Conservation (phyloP, 2,329 filamentous ascomycete genomes). For the Aspergillus awamori region DNA sequence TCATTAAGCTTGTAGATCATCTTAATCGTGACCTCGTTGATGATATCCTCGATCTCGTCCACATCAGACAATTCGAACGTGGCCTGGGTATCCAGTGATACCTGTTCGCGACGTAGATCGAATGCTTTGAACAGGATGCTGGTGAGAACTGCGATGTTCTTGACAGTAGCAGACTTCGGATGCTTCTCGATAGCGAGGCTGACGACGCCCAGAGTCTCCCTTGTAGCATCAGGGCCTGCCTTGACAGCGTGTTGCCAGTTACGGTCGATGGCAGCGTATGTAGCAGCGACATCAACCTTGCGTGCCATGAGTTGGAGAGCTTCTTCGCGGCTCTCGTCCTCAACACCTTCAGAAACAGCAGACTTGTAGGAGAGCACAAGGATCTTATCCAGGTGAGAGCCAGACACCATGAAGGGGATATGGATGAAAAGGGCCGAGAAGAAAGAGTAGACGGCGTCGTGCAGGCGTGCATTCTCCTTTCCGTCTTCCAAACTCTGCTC, state of each 20-base stretch:
- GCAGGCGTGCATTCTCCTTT: slow-evolving; percentile 64
- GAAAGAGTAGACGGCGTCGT: slow-evolving; percentile 81
- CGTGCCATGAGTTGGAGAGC: slow-evolving; percentile 76
- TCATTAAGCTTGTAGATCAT: slow-evolving; percentile 98
- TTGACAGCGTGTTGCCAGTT: slow-evolving; percentile 70
- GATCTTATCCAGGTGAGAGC: slow-evolving; percentile 70
- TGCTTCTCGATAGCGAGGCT: slow-evolving; percentile 74
- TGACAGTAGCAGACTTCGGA: slow-evolving; percentile 75
- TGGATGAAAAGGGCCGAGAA: slow-evolving; percentile 78
- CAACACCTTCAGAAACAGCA: slow-evolving; percentile 63
- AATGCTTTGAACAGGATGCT: slow-evolving; percentile 60
- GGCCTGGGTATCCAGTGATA: slow-evolving; percentile 30
- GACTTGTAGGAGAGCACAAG: slow-evolving; percentile 73
- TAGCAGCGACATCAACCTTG: slow-evolving; percentile 74
- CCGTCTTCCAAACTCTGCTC: slow-evolving; percentile 61
- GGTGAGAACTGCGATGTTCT: slow-evolving; percentile 71
- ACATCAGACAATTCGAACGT: slow-evolving; percentile 53
- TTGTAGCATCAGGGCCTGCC: slow-evolving; percentile 65
- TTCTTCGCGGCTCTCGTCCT: slow-evolving; percentile 65
- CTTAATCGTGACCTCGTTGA: slow-evolving; percentile 75
- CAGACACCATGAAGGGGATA: slow-evolving; percentile 86
- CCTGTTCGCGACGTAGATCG: slow-evolving; percentile 49
- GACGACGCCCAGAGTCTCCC: slow-evolving; percentile 71
- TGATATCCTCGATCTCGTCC: slow-evolving; percentile 62
- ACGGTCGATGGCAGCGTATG: slow-evolving; percentile 71